Base-by-base conservation (phyloP, 768 basidiomycete species). In the Tephrocybe sp. region DNA sequence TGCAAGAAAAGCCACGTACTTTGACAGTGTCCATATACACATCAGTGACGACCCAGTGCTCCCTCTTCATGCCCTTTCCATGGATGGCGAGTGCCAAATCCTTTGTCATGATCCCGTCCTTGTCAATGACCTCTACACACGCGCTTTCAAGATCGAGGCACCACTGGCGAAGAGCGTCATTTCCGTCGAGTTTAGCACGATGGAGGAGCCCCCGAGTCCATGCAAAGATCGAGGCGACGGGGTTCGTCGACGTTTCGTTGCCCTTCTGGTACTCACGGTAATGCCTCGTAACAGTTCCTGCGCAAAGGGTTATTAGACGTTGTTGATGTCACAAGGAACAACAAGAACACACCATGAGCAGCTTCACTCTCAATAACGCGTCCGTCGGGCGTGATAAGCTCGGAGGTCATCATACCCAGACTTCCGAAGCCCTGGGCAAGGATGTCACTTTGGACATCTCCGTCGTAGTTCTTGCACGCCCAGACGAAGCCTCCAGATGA, bases 201-300 rank as follows among this genome's bases (percentile, higher is more conserved):
- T 93, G 92, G 46, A 92, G 72, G 34, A 99, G 79, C 0, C 96
- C 96, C 39, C 97, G 86, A 13, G 96, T 98, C 96, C 96, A 99
- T 7, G 96, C 96, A 61, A 95, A 98, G 74, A 99, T 98, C 49
- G 90, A 93, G 37, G 96, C 96, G 58, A 98, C 94, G 34, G 96
- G 95, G 80, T 99, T 99, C 38, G 96, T 99, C 49, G 91, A 94
- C 9, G 96, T 98, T 75, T 98, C 97, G 51, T 87, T 86, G 43
- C 96, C 96, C 76, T 98, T 96, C 70, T 98, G 96, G 66, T 83
- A 87, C 71, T 98, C 96, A 48, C 96, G 87, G 72, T 95, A 99
- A 73, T 98, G 96, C 31, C 96, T 86, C 2, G 95, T 97, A 49
- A 97, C 93, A 15, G 92, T 95, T 19, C 86, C 80, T 81, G 49